These are phyloP conservation scores for Cenchrus purpureus DNA, from an alignment of 176 grass and related monocot species.

Conservation along the genomic window DNA sequence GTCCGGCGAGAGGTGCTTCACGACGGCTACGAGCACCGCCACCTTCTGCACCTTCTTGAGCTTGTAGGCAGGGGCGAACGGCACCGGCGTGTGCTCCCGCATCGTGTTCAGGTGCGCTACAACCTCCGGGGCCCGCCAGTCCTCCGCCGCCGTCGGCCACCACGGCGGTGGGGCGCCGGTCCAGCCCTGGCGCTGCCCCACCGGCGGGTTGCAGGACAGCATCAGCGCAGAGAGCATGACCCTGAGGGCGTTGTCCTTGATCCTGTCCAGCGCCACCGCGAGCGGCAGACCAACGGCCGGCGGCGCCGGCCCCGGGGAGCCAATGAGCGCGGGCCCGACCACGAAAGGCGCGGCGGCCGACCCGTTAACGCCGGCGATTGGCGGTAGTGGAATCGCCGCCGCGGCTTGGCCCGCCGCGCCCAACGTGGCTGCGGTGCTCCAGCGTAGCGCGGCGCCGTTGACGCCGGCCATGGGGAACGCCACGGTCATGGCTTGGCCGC, in stretches of 20 bases:
- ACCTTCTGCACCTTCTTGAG: conserved; percentile 22
- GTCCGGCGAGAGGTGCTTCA: conserved; percentile 34
- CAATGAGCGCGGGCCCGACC: not conserved
- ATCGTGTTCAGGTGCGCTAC: not conserved
- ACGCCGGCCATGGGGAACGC: conserved; percentile 3
- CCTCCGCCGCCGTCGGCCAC: conserved; percentile 22
- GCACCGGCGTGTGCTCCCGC: not conserved
- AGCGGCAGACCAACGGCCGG: not conserved
- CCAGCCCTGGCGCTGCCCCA: not conserved
- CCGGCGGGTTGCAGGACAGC: not conserved
- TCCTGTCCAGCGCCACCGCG: not conserved
- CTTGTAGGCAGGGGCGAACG: not conserved
- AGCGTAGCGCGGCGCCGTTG: not conserved
- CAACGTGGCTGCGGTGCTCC: not conserved
- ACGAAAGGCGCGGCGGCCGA: not conserved
- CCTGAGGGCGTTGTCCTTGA: not conserved
- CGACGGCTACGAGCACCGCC: conserved; percentile 15
- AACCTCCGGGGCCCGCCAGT: not conserved
- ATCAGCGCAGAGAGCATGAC: not conserved
- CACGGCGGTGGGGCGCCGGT: not conserved
- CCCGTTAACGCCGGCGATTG: not conserved
- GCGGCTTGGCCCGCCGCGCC: not conserved
- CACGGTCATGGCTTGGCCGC: not conserved
- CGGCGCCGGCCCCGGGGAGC: not conserved
- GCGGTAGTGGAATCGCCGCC: not conserved